Conservation (phyloP, 306 rosid species). For the Delonix regia region DNA sequence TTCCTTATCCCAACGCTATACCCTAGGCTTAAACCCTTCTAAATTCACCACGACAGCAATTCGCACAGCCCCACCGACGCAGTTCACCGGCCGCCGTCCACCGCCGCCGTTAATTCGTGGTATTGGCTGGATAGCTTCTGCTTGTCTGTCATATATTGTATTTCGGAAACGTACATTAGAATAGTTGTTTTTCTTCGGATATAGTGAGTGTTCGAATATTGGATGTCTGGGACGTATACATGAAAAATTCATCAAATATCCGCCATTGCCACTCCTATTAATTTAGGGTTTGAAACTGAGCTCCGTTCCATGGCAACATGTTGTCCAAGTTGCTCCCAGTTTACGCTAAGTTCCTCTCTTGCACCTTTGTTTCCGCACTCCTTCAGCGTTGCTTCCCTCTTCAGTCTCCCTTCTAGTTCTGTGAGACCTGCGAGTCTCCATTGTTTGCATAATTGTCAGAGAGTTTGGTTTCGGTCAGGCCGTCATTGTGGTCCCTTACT, state of each 20-base stretch:
- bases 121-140: neutral
- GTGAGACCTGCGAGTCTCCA: neutral
- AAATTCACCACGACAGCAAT: no score
- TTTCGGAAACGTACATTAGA: neutral
- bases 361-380: constrained; percentile 2
- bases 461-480: neutral
- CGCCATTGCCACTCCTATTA: neutral
- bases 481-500: constrained; percentile 12
- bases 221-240: neutral
- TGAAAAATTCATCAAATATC: neutral
- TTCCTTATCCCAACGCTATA: no score
- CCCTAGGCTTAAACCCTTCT: no score
- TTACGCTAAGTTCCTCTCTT: constrained; percentile 1
- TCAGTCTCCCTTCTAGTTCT: neutral
- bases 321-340: constrained; percentile 21
- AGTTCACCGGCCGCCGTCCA: no score
- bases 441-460: neutral
- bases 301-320: neutral
- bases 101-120: no score
- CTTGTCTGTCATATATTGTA: neutral
- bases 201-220: neutral
- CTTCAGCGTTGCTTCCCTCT: neutral
- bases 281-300: neutral
- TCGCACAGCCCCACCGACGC: no score
- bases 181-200: neutral